Conservation (phyloP, 73 alveolate genomes). For the Halteria grandinella region DNA sequence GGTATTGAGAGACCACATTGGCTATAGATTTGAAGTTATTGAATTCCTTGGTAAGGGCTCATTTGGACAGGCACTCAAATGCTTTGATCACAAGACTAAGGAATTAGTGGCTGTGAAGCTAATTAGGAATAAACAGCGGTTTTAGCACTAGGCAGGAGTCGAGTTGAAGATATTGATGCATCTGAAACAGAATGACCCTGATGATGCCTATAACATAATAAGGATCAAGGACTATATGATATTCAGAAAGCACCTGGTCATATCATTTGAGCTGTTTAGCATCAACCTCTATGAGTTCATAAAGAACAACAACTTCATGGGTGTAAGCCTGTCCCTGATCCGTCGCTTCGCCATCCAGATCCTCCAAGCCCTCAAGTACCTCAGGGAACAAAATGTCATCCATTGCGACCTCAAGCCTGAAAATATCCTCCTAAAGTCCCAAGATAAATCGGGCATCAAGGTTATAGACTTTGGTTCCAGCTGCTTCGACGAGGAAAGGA, state of each 20-base stretch:
- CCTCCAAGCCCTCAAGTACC: conserved; percentile 56
- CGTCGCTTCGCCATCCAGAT: conserved; percentile 69
- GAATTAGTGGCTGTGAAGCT: conserved; percentile 84
- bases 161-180: conserved; percentile 84
- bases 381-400: conserved; percentile 49
- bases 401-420: conserved; percentile 79
- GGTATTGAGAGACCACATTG: conserved; percentile 80
- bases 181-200: conserved; percentile 75
- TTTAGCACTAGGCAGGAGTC: conserved; percentile 84
- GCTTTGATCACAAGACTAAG: conserved; percentile 86
- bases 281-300: conserved; percentile 80
- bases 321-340: conserved; percentile 63
- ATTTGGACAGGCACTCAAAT: conserved; percentile 89
- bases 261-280: conserved; percentile 83
- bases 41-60: conserved; percentile 86
- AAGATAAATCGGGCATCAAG: conserved; percentile 74
- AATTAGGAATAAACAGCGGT: conserved; percentile 83
- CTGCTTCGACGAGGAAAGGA: conserved; percentile 78
- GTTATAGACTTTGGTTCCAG: conserved; percentile 90
- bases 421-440: conserved; percentile 58
- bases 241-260: conserved; percentile 83
- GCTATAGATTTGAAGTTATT: conserved; percentile 86
- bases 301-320: conserved; percentile 64
- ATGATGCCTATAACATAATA: conserved; percentile 82
- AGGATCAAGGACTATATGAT: conserved; percentile 77